Percentiles rank a stretch among this genome's conserved stretches.
Conservation (phyloP, 75 land plant genomes). For the Chamaecyparis obtusa region DNA sequence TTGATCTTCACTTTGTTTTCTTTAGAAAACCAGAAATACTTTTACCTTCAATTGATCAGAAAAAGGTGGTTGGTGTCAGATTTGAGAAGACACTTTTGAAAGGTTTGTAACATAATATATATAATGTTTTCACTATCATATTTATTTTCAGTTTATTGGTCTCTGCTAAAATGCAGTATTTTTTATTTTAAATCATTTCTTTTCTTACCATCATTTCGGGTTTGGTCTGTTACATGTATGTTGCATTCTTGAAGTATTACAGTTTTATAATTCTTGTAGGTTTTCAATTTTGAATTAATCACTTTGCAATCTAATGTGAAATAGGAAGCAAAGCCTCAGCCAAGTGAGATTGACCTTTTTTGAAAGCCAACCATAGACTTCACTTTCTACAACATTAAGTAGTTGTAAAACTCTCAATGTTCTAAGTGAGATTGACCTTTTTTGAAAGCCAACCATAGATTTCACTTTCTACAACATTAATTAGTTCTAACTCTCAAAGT, state of each 20-base stretch:
- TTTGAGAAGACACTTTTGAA: slow-evolving; percentile 81
- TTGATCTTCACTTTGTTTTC: slow-evolving; percentile 85
- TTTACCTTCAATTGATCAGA: slow-evolving; percentile 41
- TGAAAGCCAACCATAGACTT: not conserved
- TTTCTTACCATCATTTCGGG: not conserved
- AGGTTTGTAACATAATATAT: slow-evolving; percentile 36
- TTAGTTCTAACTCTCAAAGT: not conserved
- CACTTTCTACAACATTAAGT: not conserved
- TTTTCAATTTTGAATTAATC: not conserved
- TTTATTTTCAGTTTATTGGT: not conserved
- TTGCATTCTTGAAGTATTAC: not conserved
- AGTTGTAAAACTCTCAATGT: not conserved
- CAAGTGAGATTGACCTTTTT: not conserved
- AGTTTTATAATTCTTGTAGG: not conserved
- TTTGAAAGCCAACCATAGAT: not conserved
- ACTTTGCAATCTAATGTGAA: not conserved
- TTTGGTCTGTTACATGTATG: not conserved
- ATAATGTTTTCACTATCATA: not conserved
- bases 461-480: not conserved
- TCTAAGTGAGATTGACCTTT: not conserved
- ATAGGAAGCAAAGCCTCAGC: not conserved
- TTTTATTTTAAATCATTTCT: not conserved
- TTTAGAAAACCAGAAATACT: slow-evolving; percentile 69
- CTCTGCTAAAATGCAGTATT: not conserved
- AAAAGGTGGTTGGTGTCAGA: slow-evolving; percentile 54